Conservation (phyloP, 805 yeast species). For the Candida sithepensis region DNA sequence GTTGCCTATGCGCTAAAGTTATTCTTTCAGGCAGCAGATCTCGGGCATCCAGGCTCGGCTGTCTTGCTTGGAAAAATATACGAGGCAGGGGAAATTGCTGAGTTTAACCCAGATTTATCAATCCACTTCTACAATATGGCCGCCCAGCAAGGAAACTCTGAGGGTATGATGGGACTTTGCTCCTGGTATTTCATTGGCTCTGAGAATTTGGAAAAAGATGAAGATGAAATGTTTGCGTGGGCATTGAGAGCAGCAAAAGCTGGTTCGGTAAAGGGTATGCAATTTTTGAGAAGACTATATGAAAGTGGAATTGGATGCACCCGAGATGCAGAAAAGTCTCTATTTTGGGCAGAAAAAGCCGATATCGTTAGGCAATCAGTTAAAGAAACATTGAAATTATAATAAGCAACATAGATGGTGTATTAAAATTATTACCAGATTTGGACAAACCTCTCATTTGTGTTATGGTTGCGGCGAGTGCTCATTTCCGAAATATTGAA, state of each 20-base stretch:
- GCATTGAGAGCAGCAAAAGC: slow-evolving; percentile 79
- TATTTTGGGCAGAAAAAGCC: slow-evolving; percentile 79
- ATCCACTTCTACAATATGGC: slow-evolving; percentile 93
- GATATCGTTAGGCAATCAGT: too few relatives aligned
- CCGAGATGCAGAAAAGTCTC: slow-evolving; percentile 51
- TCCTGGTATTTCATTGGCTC: slow-evolving; percentile 96
- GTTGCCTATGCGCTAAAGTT: slow-evolving; percentile 78
- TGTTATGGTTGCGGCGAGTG: too few relatives aligned
- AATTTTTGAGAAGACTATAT: slow-evolving; percentile 76
- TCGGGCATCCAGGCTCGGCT: slow-evolving; percentile 81
- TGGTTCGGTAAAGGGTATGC: slow-evolving; percentile 79
- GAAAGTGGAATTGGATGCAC: slow-evolving; percentile 88
- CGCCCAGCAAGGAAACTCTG: slow-evolving; percentile 82
- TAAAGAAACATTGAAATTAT: too few relatives aligned
- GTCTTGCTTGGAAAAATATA: slow-evolving; percentile 77
- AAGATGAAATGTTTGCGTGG: slow-evolving; percentile 91
- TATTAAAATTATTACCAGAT: too few relatives aligned
- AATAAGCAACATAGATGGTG: too few relatives aligned
- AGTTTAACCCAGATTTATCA: slow-evolving; percentile 76
- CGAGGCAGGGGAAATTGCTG: slow-evolving; percentile 74
- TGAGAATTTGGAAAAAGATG: slow-evolving; percentile 78
- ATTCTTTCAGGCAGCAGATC: slow-evolving; percentile 81
- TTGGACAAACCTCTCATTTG: too few relatives aligned
- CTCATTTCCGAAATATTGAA: too few relatives aligned
- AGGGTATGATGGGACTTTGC: slow-evolving; percentile 88